phyloP scores from a whole-genome alignment of 805 yeast genomes.

The Saccharomycopsis malanga region DNA sequence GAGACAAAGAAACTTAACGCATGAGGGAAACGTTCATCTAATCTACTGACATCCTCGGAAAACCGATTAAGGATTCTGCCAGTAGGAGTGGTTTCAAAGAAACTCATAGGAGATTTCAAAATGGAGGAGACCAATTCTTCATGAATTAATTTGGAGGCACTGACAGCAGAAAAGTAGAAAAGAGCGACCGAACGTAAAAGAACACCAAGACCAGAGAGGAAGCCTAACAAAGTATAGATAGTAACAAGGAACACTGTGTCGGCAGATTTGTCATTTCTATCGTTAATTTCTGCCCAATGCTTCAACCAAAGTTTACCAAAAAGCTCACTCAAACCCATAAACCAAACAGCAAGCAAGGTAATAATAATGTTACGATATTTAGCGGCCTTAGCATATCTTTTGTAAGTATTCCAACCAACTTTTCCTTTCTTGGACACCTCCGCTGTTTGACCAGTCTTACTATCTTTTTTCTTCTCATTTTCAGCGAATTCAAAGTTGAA shows the following conservation, averaged over 20 bases:
- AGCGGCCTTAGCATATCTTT: slow-evolving; percentile 54
- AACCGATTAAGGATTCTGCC: slow-evolving; percentile 81
- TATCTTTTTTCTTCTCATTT: slow-evolving; percentile 23
- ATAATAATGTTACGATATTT: slow-evolving; percentile 41
- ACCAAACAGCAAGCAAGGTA: slow-evolving; percentile 32
- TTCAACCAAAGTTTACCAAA: slow-evolving; percentile 59
- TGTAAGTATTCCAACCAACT: slow-evolving; percentile 47
- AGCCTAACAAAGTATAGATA: slow-evolving; percentile 50
- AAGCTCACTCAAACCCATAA: slow-evolving; percentile 32
- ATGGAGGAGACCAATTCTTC: slow-evolving; percentile 49
- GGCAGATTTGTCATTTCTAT: slow-evolving; percentile 35
- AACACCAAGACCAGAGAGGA: slow-evolving; percentile 43
- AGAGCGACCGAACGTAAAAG: slow-evolving; percentile 40
- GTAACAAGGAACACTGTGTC: slow-evolving; percentile 36
- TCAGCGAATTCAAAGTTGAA: slow-evolving; percentile 35
- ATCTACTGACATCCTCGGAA: slow-evolving; percentile 51
- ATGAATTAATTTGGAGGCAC: slow-evolving; percentile 50
- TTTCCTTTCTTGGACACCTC: slow-evolving; percentile 55
- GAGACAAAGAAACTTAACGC: slow-evolving; percentile 43
- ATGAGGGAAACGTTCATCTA: slow-evolving; percentile 53
- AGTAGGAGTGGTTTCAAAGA: slow-evolving; percentile 77
- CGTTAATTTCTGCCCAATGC: slow-evolving; percentile 57
- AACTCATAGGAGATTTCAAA: slow-evolving; percentile 72
- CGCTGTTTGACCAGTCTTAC: slow-evolving; percentile 39
- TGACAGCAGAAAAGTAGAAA: slow-evolving; percentile 47